phyloP scores from a whole-genome alignment of 2,329 filamentous ascomycete species.

The Botrytis medusae region DNA sequence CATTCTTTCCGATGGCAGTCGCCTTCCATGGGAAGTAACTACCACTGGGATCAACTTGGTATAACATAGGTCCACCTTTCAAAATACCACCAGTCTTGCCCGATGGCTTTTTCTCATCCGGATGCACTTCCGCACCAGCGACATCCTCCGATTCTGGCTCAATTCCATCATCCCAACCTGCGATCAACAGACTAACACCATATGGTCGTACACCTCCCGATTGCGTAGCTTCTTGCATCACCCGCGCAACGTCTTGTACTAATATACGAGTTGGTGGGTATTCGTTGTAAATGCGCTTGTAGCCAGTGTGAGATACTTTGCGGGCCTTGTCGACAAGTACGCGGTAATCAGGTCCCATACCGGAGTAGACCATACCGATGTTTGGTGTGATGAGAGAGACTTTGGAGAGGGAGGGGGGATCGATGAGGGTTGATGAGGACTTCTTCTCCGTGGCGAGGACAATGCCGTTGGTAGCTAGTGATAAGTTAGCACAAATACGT shows the following conservation, averaged over 20 bases:
- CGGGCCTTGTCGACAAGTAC: conserved; percentile 96
- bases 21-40: conserved; percentile 99
- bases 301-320: conserved; percentile 96
- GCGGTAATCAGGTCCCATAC: conserved; percentile 98
- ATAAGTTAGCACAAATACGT: conserved; percentile 7
- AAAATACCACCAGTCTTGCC: conserved; percentile 93
- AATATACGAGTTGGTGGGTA: conserved; percentile 99
- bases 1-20: conserved; percentile 97
- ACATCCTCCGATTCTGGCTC: conserved; percentile 74
- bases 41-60: conserved; percentile 98
- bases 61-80: conserved; percentile 95
- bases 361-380: conserved; percentile 99
- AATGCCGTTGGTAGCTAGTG: conserved; percentile 90
- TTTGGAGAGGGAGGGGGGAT: conserved; percentile 92
- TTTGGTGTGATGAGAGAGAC: conserved; percentile 97
- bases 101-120: conserved; percentile 69
- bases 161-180: conserved; percentile 96
- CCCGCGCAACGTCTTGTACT: conserved; percentile 94
- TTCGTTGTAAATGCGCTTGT: conserved; percentile 99
- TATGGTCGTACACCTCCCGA: conserved; percentile 96
- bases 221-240: conserved; percentile 99
- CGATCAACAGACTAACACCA: conserved; percentile 91
- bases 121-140: conserved; percentile 53
- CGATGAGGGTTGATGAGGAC: conserved; percentile 94
- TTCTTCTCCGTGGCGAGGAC: conserved; percentile 99